Evolutionary conservation across 1,139 yeast genomes (phyloP).

Genomic region (Pichia sp.): DNA sequence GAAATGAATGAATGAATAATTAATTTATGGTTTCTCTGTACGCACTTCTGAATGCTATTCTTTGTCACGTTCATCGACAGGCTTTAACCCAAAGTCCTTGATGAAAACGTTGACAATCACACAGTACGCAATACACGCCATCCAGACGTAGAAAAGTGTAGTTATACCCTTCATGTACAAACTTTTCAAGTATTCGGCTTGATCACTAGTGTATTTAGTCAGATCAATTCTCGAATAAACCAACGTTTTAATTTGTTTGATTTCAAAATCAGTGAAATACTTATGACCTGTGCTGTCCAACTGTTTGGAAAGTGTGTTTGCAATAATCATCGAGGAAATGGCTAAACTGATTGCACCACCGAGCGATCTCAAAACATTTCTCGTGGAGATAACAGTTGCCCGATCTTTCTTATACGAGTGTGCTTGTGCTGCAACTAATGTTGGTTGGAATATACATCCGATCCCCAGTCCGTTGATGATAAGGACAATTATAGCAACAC

Average conservation of each 20-base stretch:
- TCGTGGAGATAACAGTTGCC: slow-evolving; percentile 54
- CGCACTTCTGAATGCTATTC: too few relatives aligned
- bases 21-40: too few relatives aligned
- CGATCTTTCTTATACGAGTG: slow-evolving; percentile 49
- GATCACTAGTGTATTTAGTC: background rate
- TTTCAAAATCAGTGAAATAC: background rate
- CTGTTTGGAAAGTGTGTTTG: slow-evolving; percentile 35
- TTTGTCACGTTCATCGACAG: slow-evolving; percentile 2
- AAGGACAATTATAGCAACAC: slow-evolving; percentile 20
- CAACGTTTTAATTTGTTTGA: background rate
- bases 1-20: too few relatives aligned
- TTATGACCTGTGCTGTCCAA: background rate
- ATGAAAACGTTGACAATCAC: background rate
- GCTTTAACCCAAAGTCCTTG: slow-evolving; percentile 5
- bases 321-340: slow-evolving; percentile 41
- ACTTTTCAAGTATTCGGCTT: background rate
- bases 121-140: slow-evolving; percentile 8
- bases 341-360: slow-evolving; percentile 59
- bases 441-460: slow-evolving; percentile 56
- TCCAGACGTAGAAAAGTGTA: slow-evolving; percentile 6
- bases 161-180: slow-evolving; percentile 5
- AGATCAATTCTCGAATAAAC: slow-evolving; percentile 5
- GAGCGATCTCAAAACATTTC: slow-evolving; percentile 51
- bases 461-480: slow-evolving; percentile 48
- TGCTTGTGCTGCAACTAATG: slow-evolving; percentile 56